Percentiles rank a stretch among this genome's conserved stretches.
phyloP scores from a whole-genome alignment of 352 stramenopile species.

The Globisporangium sylvaticum region DNA sequence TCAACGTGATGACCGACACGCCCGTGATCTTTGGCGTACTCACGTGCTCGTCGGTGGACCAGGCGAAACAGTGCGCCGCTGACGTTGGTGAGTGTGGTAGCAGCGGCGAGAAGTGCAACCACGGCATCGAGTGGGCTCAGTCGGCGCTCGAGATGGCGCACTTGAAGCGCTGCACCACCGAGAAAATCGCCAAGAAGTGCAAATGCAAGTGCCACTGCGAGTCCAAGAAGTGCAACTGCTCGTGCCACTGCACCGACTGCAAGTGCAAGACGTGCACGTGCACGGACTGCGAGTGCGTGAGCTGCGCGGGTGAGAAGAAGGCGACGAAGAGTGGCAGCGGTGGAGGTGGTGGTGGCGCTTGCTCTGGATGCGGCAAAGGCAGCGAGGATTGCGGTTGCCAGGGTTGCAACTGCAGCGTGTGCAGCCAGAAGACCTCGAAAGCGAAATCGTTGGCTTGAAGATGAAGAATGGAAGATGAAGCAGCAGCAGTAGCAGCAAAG shows the following conservation, averaged over 20 bases:
- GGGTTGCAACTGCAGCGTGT: conserved; percentile 10
- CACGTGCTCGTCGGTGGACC: conserved; percentile 89
- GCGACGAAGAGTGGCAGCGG: background rate
- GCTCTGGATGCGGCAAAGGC: conserved; percentile 5
- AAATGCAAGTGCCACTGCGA: conserved; percentile 31
- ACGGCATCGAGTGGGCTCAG: conserved; percentile 58
- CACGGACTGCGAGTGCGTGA: conserved; percentile 30
- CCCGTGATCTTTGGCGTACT: conserved; percentile 89
- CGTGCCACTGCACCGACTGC: conserved; percentile 31
- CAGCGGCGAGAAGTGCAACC: conserved; percentile 38
- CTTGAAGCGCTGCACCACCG: conserved; percentile 48
- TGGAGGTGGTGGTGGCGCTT: background rate
- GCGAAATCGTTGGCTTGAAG: background rate
- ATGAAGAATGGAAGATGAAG: background rate
- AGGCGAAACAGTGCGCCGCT: conserved; percentile 83
- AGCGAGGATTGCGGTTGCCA: background rate
- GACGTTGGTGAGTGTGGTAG: conserved; percentile 18
- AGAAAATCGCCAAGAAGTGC: conserved; percentile 28
- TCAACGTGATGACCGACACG: conserved; percentile 89
- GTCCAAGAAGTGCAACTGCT: conserved; percentile 24
- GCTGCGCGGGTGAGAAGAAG: conserved; percentile 20
- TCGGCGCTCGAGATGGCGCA: conserved; percentile 88
- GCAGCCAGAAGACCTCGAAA: background rate
- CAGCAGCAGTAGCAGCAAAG: background rate
- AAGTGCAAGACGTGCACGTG: conserved; percentile 24